Conservation (phyloP, 2,329 filamentous ascomycete species). For the Stagonosporopsis cucurbitacearum region DNA sequence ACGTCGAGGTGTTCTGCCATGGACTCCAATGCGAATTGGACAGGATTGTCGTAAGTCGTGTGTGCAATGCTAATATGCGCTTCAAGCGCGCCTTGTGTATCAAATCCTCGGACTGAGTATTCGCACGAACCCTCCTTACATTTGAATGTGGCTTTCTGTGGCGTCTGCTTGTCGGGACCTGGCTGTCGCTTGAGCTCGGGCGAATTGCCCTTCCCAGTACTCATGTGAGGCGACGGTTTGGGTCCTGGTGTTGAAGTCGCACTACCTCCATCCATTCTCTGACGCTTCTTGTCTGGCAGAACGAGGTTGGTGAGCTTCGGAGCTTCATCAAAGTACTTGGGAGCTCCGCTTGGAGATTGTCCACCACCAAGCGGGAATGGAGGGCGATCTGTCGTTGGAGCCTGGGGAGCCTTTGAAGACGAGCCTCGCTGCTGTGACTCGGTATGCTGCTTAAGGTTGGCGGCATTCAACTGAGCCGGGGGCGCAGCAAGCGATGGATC, state of each 20-base stretch:
- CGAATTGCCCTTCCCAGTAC: slow-evolving; percentile 46
- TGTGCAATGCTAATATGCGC: slow-evolving; percentile 62
- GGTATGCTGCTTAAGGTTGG: slow-evolving; percentile 48
- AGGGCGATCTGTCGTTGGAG: slow-evolving; percentile 59
- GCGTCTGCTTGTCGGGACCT: slow-evolving; percentile 52
- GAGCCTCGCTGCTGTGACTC: slow-evolving; percentile 58
- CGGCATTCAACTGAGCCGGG: slow-evolving; percentile 45
- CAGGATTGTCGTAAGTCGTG: slow-evolving; percentile 60
- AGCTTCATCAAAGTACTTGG: slow-evolving; percentile 59
- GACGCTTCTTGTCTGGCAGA: slow-evolving; percentile 63
- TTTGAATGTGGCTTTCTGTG: slow-evolving; percentile 57
- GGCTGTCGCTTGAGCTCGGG: slow-evolving; percentile 56
- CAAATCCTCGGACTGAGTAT: slow-evolving; percentile 61
- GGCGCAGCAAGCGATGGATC: slow-evolving; percentile 9
- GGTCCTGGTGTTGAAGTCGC: slow-evolving; percentile 51
- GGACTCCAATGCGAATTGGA: slow-evolving; percentile 63
- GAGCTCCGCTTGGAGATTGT: slow-evolving; percentile 63
- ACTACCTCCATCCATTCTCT: slow-evolving; percentile 55
- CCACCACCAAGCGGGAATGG: slow-evolving; percentile 59
- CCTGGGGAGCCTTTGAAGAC: slow-evolving; percentile 55
- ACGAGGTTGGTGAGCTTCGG: slow-evolving; percentile 64
- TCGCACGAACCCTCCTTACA: slow-evolving; percentile 62
- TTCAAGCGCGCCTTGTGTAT: slow-evolving; percentile 60
- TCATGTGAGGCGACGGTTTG: slow-evolving; percentile 50
- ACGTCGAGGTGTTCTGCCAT: slow-evolving; percentile 59